Base-by-base conservation (phyloP, 179 eudicot genomes). In the Patellifolia procumbens region DNA sequence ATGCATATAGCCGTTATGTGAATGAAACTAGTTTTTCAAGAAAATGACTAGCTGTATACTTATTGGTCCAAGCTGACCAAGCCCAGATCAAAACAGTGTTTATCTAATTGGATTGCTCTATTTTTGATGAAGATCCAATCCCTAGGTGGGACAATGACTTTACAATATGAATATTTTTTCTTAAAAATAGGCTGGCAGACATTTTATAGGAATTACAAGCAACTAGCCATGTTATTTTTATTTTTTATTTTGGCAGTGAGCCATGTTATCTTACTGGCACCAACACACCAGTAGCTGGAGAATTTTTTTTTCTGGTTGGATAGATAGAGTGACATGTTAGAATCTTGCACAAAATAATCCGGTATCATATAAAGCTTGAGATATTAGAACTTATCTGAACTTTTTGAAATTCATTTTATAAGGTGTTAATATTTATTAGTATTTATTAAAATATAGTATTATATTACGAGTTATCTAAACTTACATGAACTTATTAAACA, bases 171-270 rank as follows among this genome's bases (percentile, higher is more conserved):
- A 62, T 74, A 46, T 24, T 45, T 74, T 31, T 32, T 28, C 5
- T 26, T 24, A 58, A 71, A 51, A 48, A 8, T 32, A 51, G 39
- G 58, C 37, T 71, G 64, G 75, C 49, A n/a, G 53, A 2, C 8
- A 53, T 19, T 35, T 64, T 2, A 64, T n/a, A n/a, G n/a, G 28
- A 9, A 13, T 39, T 34, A 0, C n/a, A n/a, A 8, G 46, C 61
- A 65, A 51, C 53, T 52, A 52, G 77, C 59, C 65, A 66, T 66
- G 62, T 68, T 68, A n/a, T n/a, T n/a, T n/a, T n/a, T n/a, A n/a
- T n/a, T n/a, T n/a, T n/a, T n/a, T n/a, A n/a, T n/a, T n/a, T n/a
- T n/a, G n/a, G n/a, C n/a, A n/a, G n/a, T n/a, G n/a, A n/a, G n/a
- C 59, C 67, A 68, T 68, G 64, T 69, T 69, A 68, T 66, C 39